Evolutionary conservation across 306 rosid genomes (phyloP).

Genomic region (Malus asiatica): DNA sequence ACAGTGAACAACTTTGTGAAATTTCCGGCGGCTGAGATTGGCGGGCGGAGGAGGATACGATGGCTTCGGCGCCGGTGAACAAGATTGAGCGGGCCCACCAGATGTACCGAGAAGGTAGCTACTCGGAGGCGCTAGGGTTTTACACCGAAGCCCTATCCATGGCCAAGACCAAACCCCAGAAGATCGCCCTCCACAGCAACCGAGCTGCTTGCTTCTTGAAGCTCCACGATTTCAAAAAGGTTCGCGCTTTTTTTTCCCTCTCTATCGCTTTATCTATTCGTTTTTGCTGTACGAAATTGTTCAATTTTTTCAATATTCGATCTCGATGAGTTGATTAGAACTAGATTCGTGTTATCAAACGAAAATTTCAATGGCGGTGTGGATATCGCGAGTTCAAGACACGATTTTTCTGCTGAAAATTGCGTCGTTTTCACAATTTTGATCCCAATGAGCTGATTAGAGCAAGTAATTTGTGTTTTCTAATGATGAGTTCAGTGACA

Average conservation of each 20-base stretch:
- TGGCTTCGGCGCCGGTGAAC: constrained; percentile 53
- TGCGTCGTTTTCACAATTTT: neutral
- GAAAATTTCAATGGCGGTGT: neutral
- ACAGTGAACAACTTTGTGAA: neutral
- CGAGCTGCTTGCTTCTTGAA: constrained; percentile 90
- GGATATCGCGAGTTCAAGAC: neutral
- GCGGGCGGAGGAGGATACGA: neutral
- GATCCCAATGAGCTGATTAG: neutral
- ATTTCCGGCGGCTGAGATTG: neutral
- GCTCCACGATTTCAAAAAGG: constrained; percentile 82
- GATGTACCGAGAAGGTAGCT: constrained; percentile 79
- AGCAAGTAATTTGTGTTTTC: neutral
- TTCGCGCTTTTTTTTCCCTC: constrained; percentile 1
- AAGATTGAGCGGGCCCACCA: constrained; percentile 83
- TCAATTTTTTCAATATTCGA: no score
- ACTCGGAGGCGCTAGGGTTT: constrained; percentile 68
- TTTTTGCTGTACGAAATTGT: neutral
- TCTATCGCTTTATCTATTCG: neutral
- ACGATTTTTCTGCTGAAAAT: neutral
- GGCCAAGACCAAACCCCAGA: constrained; percentile 70
- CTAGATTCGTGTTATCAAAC: neutral
- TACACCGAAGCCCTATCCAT: constrained; percentile 72
- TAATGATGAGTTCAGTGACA: neutral
- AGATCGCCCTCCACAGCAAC: constrained; percentile 74
- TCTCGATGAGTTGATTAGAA: neutral